These are phyloP conservation scores for Linum tenue DNA, from an alignment of 345 rosid species.

Conservation along the genomic window DNA sequence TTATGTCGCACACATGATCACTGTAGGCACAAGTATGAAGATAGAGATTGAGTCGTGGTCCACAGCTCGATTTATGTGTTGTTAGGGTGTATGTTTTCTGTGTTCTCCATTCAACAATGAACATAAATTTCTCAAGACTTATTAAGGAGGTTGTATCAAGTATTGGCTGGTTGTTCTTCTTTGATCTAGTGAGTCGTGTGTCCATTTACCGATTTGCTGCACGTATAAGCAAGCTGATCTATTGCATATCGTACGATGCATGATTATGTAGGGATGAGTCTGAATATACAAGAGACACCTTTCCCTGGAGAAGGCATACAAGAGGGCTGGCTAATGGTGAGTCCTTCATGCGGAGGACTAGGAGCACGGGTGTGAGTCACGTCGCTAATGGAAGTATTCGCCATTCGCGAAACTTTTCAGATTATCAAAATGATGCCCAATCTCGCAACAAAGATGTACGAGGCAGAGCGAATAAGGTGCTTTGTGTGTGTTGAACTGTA, in stretches of 20 bases:
- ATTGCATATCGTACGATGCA: constrained; percentile 3
- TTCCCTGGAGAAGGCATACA: constrained; percentile 72
- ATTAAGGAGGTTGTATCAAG: too few relatives aligned
- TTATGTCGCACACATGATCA: too few relatives aligned
- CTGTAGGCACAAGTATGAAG: too few relatives aligned
- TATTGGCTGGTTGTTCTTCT: too few relatives aligned
- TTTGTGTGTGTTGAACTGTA: not conserved
- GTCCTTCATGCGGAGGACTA: constrained; percentile 30
- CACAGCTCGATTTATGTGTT: too few relatives aligned
- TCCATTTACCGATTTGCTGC: not conserved
- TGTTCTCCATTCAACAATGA: too few relatives aligned
- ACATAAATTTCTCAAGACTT: too few relatives aligned
- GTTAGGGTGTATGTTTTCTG: too few relatives aligned
- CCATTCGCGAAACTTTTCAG: constrained; percentile 38
- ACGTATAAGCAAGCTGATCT: not conserved
- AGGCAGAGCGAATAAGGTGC: constrained; percentile 51
- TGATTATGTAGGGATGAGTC: constrained; percentile 51
- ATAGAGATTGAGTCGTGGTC: too few relatives aligned
- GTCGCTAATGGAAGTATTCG: constrained; percentile 24
- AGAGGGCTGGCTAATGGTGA: constrained; percentile 40
- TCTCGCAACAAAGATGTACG: constrained; percentile 31
- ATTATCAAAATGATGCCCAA: constrained; percentile 35
- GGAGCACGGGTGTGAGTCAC: constrained; percentile 34
- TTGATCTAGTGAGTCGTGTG: not conserved
- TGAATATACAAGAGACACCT: constrained; percentile 43